Conservation (phyloP, 306 rosid species). For the Inga laurina region DNA sequence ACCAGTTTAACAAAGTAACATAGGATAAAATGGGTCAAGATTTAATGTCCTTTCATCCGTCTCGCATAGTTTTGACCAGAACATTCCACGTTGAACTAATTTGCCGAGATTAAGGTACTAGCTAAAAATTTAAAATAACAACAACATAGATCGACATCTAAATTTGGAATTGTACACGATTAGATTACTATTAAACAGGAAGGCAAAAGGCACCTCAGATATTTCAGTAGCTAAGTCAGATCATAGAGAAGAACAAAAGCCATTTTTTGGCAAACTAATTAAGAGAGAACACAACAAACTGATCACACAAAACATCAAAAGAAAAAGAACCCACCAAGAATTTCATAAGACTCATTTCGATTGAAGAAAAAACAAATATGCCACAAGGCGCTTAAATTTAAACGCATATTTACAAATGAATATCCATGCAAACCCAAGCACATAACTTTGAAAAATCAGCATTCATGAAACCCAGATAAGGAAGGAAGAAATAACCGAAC, state of each 20-base stretch:
- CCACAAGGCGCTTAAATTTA: neutral
- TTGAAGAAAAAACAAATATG: neutral
- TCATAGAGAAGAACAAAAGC: neutral
- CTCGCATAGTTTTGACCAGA: neutral
- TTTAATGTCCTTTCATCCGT: neutral
- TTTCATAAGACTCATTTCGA: neutral
- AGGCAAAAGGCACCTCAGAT: neutral
- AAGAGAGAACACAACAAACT: constrained; percentile 12
- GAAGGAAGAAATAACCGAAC: constrained; percentile 28
- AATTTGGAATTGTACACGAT: neutral
- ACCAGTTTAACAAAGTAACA: neutral
- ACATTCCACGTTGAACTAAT: neutral
- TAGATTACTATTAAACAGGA: neutral
- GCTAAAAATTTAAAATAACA: neutral
- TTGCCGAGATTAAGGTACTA: neutral
- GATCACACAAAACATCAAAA: neutral
- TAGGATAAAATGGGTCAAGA: neutral
- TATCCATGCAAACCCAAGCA: constrained; percentile 2
- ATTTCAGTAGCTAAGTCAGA: neutral
- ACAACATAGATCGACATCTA: neutral
- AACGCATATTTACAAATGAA: neutral
- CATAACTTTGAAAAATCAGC: neutral
- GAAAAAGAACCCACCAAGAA: neutral
- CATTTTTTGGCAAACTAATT: neutral
- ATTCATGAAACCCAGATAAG: constrained; percentile 10